Evolutionary conservation across 23 red algal genomes (phyloP).

Genomic region (Gracilaria vermiculophylla): DNA sequence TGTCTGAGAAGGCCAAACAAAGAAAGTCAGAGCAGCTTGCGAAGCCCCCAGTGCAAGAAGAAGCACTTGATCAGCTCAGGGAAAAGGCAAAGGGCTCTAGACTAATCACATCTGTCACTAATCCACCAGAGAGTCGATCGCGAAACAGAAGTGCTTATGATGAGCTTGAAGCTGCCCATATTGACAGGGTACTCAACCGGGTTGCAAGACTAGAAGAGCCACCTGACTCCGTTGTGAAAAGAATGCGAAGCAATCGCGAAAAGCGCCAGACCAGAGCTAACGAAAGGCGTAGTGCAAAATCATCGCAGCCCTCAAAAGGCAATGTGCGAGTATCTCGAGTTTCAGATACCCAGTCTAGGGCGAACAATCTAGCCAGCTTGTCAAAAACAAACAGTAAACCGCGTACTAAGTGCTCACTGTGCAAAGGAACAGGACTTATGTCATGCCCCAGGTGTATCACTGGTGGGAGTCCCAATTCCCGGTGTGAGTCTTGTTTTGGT

Average conservation of each 20-base stretch:
- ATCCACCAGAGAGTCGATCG: background rate
- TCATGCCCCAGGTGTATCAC: conserved; percentile 27
- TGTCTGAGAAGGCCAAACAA: background rate
- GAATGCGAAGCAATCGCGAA: background rate
- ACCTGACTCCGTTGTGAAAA: background rate
- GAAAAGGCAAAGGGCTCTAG: background rate
- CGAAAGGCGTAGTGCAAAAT: background rate
- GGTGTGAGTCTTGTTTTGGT: conserved; percentile 49
- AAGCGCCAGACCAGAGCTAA: background rate
- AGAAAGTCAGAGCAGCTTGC: background rate
- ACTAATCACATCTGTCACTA: background rate
- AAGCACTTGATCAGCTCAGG: conserved; percentile 6
- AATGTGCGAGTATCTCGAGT: background rate
- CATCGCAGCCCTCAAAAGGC: background rate
- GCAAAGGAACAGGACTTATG: conserved; percentile 38
- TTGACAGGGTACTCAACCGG: conserved; percentile 23
- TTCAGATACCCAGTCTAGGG: background rate
- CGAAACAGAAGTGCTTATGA: background rate
- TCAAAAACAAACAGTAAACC: background rate
- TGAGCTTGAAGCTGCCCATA: background rate
- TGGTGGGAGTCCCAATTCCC: conserved; percentile 18
- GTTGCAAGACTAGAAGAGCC: conserved; percentile 16
- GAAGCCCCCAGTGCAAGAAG: background rate
- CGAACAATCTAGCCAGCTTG: background rate
- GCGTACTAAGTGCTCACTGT: background rate